Percentiles rank a stretch among this genome's conserved stretches.
phyloP scores from a whole-genome alignment of 768 basidiomycete genomes.

The Lactifluus rugatus region DNA sequence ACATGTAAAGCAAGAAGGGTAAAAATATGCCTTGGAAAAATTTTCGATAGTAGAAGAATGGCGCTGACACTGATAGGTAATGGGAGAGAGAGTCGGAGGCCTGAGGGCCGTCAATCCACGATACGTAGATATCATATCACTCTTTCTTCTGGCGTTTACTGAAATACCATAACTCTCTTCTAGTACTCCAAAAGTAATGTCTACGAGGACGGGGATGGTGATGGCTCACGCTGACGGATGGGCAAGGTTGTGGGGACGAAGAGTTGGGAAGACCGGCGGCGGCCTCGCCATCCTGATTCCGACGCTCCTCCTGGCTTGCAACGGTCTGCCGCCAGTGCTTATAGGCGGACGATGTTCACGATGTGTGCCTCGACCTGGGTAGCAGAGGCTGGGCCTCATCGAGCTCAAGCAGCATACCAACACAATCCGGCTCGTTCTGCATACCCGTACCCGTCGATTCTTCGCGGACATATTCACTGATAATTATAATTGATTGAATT shows the following conservation, averaged over 20 bases:
- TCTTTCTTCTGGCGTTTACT: background rate
- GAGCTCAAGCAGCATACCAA: conserved; percentile 33
- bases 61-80: background rate
- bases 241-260: no score
- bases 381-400: conserved; percentile 36
- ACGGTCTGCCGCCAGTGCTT: conserved; percentile 24
- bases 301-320: background rate
- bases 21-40: background rate
- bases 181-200: background rate
- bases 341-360: conserved; percentile 35
- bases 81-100: background rate
- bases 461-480: conserved; percentile 33
- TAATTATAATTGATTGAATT: no score
- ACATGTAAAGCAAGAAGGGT: background rate
- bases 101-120: no score
- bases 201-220: background rate
- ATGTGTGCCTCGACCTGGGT: conserved; percentile 25
- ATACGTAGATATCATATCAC: background rate
- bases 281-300: background rate
- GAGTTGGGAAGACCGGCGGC: background rate
- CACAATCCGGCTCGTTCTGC: conserved; percentile 44
- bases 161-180: background rate
- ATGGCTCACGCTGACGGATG: background rate
- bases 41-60: background rate
- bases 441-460: conserved; percentile 47